phyloP scores from a whole-genome alignment of 2,329 filamentous ascomycete species.

The Amauroascus niger region DNA sequence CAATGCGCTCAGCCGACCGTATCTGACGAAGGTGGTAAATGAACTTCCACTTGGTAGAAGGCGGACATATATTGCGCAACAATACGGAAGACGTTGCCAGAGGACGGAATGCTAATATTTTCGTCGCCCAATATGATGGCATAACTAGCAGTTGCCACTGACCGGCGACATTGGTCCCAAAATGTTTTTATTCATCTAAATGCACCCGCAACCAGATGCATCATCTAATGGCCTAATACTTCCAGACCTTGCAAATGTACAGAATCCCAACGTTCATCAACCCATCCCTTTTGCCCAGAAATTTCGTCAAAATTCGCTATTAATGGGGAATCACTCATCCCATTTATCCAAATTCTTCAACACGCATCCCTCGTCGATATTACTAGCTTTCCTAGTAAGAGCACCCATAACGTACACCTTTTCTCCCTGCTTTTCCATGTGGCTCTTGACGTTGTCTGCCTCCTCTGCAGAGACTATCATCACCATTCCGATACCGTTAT shows the following conservation, averaged over 20 bases:
- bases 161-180: background rate
- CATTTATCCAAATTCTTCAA: slow-evolving; percentile 50
- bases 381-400: slow-evolving; percentile 49
- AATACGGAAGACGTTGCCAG: no score
- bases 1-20: no score
- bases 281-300: background rate
- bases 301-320: background rate
- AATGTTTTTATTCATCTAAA: background rate
- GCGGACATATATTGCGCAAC: no score
- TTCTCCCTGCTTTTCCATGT: slow-evolving; percentile 61
- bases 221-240: background rate
- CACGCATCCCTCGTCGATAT: slow-evolving; percentile 49
- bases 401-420: slow-evolving; percentile 66
- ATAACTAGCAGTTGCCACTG: no score
- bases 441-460: slow-evolving; percentile 50
- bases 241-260: background rate
- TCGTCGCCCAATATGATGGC: no score
- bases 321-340: slow-evolving; percentile 20
- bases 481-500: slow-evolving; percentile 91
- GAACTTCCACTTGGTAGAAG: no score
- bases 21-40: no score
- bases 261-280: background rate
- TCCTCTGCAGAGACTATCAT: slow-evolving; percentile 62
- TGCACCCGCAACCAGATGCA: background rate
- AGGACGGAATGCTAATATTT: no score